phyloP scores from a whole-genome alignment of 2,329 filamentous ascomycete genomes.

The Fusarium devonianum region DNA sequence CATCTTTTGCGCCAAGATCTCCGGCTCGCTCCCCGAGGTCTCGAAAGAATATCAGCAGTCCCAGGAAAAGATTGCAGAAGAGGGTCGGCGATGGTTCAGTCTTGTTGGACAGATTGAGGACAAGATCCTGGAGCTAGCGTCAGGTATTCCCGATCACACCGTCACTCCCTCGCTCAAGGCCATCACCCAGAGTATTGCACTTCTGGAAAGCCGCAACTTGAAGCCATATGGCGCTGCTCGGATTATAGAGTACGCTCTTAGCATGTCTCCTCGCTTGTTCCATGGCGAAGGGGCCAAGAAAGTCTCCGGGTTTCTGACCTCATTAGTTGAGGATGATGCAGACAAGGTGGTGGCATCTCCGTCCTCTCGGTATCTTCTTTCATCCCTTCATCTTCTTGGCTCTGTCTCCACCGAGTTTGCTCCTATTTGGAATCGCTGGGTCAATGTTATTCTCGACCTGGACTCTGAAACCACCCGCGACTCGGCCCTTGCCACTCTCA shows the following conservation, averaged over 20 bases:
- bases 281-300: conserved; percentile 40
- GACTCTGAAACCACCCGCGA: conserved; percentile 33
- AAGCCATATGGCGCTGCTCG: conserved; percentile 64
- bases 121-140: conserved; percentile 36
- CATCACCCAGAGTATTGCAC: conserved; percentile 48
- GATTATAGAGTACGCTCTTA: conserved; percentile 51
- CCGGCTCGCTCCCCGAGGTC: conserved; percentile 80
- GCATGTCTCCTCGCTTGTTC: conserved; percentile 53
- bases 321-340: conserved; percentile 63
- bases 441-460: conserved; percentile 51
- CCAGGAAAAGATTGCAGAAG: conserved; percentile 71
- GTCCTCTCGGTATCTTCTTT: conserved; percentile 71
- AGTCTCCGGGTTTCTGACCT: conserved; percentile 54
- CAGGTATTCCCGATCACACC: conserved; percentile 42
- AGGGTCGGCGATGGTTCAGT: conserved; percentile 72
- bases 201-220: conserved; percentile 60
- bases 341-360: conserved; percentile 70
- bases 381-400: conserved; percentile 67
- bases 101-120: conserved; percentile 58
- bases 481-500: conserved; percentile 52
- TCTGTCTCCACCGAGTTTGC: conserved; percentile 50
- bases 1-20: conserved; percentile 70
- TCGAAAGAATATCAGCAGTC: conserved; percentile 79
- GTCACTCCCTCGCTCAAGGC: conserved; percentile 41
- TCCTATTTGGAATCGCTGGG: conserved; percentile 55